Evolutionary conservation across 2,329 filamentous ascomycete genomes (phyloP).

Genomic region (Colletotrichum chrysophilum): DNA sequence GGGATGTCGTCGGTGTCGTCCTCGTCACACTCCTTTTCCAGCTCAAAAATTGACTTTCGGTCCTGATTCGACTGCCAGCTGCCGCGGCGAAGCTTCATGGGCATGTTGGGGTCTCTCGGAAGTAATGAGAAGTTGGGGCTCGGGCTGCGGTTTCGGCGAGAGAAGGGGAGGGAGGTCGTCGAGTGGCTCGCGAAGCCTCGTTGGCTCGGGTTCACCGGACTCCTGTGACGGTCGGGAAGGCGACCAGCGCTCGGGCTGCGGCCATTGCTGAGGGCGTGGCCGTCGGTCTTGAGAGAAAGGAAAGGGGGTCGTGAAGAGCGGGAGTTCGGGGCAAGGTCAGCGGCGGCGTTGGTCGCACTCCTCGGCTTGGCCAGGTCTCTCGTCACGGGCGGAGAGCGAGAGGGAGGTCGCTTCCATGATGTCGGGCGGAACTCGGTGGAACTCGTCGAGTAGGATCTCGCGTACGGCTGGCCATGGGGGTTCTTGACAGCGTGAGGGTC

Average conservation of each 20-base stretch:
- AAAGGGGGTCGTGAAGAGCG: slow-evolving; percentile 44
- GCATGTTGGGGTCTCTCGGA: slow-evolving; percentile 45
- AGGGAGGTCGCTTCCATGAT: slow-evolving; percentile 14
- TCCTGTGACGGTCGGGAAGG: slow-evolving; percentile 31
- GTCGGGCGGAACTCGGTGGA: slow-evolving; percentile 21
- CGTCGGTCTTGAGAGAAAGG: slow-evolving; percentile 45
- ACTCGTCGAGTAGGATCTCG: slow-evolving; percentile 15
- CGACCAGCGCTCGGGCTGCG: slow-evolving; percentile 53
- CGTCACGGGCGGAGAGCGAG: slow-evolving; percentile 27
- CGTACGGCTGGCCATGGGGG: slow-evolving; percentile 12
- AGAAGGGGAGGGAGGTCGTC: slow-evolving; percentile 41
- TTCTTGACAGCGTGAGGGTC: slow-evolving; percentile 32
- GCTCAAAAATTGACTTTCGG: slow-evolving; percentile 71
- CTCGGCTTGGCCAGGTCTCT: slow-evolving; percentile 32
- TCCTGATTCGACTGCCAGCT: slow-evolving; percentile 74
- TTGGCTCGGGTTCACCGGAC: slow-evolving; percentile 5
- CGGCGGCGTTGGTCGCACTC: neutral
- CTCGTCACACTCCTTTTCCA: slow-evolving; percentile 78
- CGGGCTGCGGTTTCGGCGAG: slow-evolving; percentile 52
- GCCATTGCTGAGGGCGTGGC: slow-evolving; percentile 49
- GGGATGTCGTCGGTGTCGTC: slow-evolving; percentile 82
- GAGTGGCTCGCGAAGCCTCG: slow-evolving; percentile 42
- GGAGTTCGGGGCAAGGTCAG: slow-evolving; percentile 5
- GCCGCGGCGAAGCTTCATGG: slow-evolving; percentile 55
- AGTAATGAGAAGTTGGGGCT: slow-evolving; percentile 55